Percentiles rank a stretch among this genome's conserved stretches.
phyloP scores from a whole-genome alignment of 352 stramenopile genomes.

The Pythium pyrilobum region DNA sequence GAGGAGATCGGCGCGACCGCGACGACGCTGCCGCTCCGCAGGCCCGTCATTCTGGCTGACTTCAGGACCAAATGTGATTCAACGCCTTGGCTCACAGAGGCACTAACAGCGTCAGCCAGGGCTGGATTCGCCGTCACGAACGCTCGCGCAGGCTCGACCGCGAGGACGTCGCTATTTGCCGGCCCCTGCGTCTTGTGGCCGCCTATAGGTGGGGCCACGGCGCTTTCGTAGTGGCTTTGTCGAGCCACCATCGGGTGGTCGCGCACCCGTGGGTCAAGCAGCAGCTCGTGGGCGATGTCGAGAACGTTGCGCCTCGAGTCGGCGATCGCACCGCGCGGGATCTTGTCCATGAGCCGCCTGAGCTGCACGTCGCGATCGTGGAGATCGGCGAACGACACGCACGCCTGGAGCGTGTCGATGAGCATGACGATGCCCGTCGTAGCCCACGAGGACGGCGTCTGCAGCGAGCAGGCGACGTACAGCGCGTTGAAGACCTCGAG shows the following conservation, averaged over 20 bases:
- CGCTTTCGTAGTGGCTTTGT: neutral
- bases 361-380: conserved; percentile 16
- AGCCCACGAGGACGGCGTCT: too few species aligned
- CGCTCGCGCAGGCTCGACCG: neutral
- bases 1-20: too few species aligned
- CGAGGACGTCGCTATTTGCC: neutral
- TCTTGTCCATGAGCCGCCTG: conserved; percentile 9
- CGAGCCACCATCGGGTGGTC: neutral
- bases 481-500: conserved; percentile 45
- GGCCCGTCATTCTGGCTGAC: too few species aligned
- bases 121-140: too few species aligned
- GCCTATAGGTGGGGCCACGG: neutral
- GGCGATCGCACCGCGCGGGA: neutral
- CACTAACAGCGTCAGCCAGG: too few species aligned
- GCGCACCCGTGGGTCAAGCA: neutral
- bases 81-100: too few species aligned
- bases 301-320: neutral
- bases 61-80: too few species aligned
- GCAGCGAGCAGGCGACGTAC: too few species aligned
- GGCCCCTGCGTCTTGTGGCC: too few species aligned
- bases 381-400: conserved; percentile 13
- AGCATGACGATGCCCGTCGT: too few species aligned
- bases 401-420: conserved; percentile 8
- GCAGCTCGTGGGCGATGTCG: conserved; percentile 1
- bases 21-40: too few species aligned